Evolutionary conservation across 225 moss, liverwort and hornwort species (phyloP), one percentile per base, ranked within the genome.

Genomic region (Asterella californica): DNA sequence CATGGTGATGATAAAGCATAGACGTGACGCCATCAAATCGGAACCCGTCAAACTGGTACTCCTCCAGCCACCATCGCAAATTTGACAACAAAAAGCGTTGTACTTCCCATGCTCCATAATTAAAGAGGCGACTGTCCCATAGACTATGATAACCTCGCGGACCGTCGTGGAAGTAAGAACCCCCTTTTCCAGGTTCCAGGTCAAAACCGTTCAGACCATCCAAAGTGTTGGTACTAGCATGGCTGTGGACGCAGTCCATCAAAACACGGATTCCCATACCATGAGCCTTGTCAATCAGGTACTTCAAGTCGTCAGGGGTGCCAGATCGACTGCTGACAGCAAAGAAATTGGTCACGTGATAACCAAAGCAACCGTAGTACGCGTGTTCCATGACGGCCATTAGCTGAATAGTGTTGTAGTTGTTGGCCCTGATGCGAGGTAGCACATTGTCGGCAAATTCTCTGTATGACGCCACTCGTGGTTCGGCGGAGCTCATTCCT

Each of bases 311-410:
- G 75, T 96, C 96, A 12, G 96, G 96, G 10, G 94, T 91, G n/a
- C 96, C 96, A 34, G 88, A 92, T 14, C 96, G 92, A 83, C 96
- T 96, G 79, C 96, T 96, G 11, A 83, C 91, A 29, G 92, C 94
- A 62, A 94, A 96, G 85, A 96, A 96, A 25, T 94, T 96, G 42
- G 96, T 96, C 15, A 96, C 94, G 59, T 96, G 96, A 74, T 96
- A 94, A 3, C 96, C 96, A 59, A 96, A 96, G 83, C 87, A 96
- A 19, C 96, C 96, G 72, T 96, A 96, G 70, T 96, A 96, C 0
- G 96, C 92, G 62, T 96, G 96, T 84, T 96, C 96, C 94, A 85
- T 89, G 57, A 94, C 88, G 34, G 94, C 96, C 96, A 96, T 96
- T 21, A 96, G 82, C 79, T 96, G 96, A 22, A 96, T 86, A 0